Evolutionary conservation across 129 eudicot species (phyloP).

Genomic region (Flaveria robusta): DNA sequence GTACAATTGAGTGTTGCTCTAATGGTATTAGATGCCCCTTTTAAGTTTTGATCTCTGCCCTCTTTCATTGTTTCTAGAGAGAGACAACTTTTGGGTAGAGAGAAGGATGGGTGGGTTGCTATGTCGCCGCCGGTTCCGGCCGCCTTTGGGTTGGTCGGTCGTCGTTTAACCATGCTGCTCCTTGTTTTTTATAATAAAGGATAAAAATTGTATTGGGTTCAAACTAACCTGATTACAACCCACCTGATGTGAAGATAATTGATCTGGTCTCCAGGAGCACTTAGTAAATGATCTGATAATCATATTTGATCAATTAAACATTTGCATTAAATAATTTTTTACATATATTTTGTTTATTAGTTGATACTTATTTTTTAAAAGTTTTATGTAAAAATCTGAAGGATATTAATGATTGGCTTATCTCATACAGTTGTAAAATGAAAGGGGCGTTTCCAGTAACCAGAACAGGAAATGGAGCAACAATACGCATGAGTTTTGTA

Average conservation of each 20-base stretch:
- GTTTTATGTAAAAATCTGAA: not conserved
- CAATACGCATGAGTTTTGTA: slow-evolving; percentile 30
- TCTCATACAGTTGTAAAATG: slow-evolving; percentile 23
- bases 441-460: slow-evolving; percentile 3
- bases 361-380: not conserved
- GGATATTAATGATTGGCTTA: not conserved
- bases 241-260: not conserved
- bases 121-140: no score
- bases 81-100: no score
- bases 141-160: no score
- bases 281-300: not conserved
- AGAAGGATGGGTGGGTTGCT: no score
- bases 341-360: not conserved
- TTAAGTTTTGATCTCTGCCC: no score
- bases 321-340: not conserved
- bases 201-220: not conserved
- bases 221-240: not conserved
- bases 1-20: no score
- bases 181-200: no score
- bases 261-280: not conserved
- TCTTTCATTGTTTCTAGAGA: no score
- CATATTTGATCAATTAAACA: not conserved
- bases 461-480: slow-evolving; percentile 22
- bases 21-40: no score
- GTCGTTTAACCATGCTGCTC: no score